Conservation (phyloP, 2,329 filamentous ascomycete genomes). For the Ophiostoma novo-ulmi region DNA sequence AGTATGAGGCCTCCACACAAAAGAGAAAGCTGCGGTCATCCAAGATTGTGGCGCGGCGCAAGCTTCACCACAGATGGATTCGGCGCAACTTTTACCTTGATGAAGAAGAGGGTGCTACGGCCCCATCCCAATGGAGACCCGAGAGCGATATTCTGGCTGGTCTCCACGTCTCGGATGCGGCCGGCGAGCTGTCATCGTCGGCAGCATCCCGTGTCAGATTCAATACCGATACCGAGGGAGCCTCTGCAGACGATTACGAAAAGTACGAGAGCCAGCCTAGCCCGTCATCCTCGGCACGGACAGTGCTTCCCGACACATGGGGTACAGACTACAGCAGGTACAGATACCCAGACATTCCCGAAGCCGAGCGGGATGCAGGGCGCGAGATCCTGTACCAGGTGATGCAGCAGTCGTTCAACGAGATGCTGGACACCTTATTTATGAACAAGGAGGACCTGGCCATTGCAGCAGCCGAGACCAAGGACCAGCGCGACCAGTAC, state of each 20-base stretch:
- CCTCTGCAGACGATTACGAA: background rate
- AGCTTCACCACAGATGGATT: slow-evolving; percentile 67
- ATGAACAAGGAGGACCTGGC: slow-evolving; percentile 72
- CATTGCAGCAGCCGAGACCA: slow-evolving; percentile 60
- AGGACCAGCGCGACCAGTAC: slow-evolving; percentile 54
- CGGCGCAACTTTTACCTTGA: slow-evolving; percentile 77
- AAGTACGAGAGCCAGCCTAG: background rate
- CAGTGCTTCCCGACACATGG: background rate
- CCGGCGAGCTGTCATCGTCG: slow-evolving; percentile 28
- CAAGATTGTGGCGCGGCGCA: slow-evolving; percentile 42
- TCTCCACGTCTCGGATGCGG: background rate
- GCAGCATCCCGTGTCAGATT: slow-evolving; percentile 43
- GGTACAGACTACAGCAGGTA: slow-evolving; percentile 62
- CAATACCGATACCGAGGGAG: background rate
- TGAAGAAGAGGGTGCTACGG: slow-evolving; percentile 70
- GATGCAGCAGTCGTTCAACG: slow-evolving; percentile 88
- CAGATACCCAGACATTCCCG: slow-evolving; percentile 69
- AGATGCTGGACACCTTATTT: slow-evolving; percentile 83
- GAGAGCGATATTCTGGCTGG: slow-evolving; percentile 51
- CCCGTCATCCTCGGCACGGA: slow-evolving; percentile 70
- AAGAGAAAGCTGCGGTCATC: slow-evolving; percentile 37
- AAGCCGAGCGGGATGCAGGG: slow-evolving; percentile 75
- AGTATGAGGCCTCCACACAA: slow-evolving; percentile 35
- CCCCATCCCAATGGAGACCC: slow-evolving; percentile 59
- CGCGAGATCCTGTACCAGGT: slow-evolving; percentile 88